phyloP scores from a whole-genome alignment of 116 monocot species.

The Trichopus zeylanicus region DNA sequence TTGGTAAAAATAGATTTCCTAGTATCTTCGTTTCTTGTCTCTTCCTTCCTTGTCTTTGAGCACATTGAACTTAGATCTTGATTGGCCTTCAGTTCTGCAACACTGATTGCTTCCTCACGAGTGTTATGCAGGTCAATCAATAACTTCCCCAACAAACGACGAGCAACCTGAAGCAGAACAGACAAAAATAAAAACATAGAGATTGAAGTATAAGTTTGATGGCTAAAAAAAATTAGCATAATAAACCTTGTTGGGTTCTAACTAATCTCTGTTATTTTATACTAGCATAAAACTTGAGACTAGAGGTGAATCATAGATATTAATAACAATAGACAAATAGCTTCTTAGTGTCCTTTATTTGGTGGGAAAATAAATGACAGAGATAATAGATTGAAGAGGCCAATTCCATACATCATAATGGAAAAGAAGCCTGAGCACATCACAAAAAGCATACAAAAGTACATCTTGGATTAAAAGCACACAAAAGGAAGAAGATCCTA shows the following conservation, averaged over 20 bases:
- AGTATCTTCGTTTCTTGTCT: constrained; percentile 55
- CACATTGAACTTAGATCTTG: constrained; percentile 23
- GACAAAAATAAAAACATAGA: not conserved
- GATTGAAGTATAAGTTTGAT: too few relatives aligned
- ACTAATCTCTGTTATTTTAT: not conserved
- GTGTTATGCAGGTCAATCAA: constrained; percentile 91
- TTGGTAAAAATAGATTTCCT: constrained; percentile 55
- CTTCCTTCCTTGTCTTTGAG: constrained; percentile 47
- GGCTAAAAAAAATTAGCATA: not conserved
- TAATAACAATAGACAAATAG: too few relatives aligned
- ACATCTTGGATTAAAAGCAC: not conserved
- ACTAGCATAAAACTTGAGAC: not conserved
- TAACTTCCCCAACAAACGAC: constrained; percentile 90
- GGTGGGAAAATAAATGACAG: not conserved
- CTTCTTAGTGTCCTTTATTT: too few relatives aligned
- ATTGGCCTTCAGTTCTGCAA: constrained; percentile 66
- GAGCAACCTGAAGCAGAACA: constrained; percentile 61
- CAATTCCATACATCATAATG: not conserved
- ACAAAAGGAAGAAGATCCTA: too few relatives aligned
- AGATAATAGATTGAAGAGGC: not conserved
- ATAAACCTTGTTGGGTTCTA: not conserved
- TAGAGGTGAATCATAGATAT: not conserved
- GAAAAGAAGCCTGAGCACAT: not conserved
- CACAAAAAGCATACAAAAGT: not conserved
- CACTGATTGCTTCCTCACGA: constrained; percentile 90